Conservation (phyloP, 306 rosid species). For the Dicorynia guianensis region DNA sequence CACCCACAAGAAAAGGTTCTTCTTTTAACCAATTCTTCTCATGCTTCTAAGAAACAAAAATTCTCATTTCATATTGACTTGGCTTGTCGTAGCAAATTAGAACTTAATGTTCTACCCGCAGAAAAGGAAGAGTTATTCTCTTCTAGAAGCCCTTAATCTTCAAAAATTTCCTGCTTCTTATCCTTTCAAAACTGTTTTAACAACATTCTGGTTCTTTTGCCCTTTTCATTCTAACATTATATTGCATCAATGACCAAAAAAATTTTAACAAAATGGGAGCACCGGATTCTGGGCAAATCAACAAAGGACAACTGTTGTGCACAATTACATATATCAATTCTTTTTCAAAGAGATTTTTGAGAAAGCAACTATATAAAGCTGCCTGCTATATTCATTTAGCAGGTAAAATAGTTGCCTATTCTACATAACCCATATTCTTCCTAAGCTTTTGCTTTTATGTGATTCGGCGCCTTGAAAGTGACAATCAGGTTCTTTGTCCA, state of each 20-base stretch:
- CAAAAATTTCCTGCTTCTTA: neutral
- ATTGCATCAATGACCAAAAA: too few species aligned
- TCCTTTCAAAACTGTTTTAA: too few species aligned
- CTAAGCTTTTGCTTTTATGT: too few species aligned
- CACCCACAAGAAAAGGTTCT: too few species aligned
- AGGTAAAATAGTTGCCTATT: too few species aligned
- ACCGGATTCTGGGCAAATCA: neutral
- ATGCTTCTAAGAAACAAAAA: neutral
- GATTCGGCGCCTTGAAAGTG: too few species aligned
- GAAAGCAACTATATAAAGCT: neutral
- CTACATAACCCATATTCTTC: too few species aligned
- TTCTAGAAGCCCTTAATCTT: neutral
- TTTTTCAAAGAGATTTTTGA: neutral
- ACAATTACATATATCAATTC: too few species aligned
- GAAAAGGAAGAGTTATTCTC: neutral
- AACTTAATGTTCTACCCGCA: neutral
- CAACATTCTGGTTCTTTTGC: too few species aligned
- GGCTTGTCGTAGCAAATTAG: neutral
- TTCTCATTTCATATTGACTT: neutral
- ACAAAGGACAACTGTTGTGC: neutral
- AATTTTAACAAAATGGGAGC: too few species aligned
- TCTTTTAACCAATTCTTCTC: neutral
- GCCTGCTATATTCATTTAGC: neutral
- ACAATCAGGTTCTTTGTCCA: too few species aligned
- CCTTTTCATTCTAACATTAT: too few species aligned